Conservation (phyloP, 805 yeast genomes). For the Ogataea methanolica region DNA sequence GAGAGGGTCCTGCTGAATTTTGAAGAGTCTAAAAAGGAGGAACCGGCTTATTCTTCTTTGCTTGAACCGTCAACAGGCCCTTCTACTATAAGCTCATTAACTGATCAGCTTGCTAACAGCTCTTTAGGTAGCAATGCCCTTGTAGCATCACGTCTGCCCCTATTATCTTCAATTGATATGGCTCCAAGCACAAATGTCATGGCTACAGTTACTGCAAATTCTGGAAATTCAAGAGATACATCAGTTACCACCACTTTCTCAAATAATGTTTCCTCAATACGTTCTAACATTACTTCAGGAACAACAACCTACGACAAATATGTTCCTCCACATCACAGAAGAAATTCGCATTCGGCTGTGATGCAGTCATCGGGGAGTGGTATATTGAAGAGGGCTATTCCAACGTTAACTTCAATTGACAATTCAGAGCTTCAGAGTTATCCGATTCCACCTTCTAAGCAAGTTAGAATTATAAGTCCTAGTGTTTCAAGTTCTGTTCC, state of each 20-base stretch:
- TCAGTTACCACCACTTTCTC: conserved; percentile 24
- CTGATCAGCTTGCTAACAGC: conserved; percentile 16
- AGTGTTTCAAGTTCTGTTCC: conserved; percentile 35
- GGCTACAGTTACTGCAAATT: conserved; percentile 1
- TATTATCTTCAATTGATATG: not conserved
- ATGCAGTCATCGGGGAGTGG: conserved; percentile 12
- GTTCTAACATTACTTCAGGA: conserved; percentile 17
- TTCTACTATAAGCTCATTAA: conserved; percentile 10
- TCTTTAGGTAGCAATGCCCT: conserved; percentile 1
- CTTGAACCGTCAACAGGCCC: conserved; percentile 19
- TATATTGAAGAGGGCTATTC: conserved; percentile 12
- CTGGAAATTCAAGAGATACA: conserved; percentile 21
- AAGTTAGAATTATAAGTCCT: conserved; percentile 18
- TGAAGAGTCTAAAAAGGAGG: conserved; percentile 11
- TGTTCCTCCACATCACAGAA: conserved; percentile 53
- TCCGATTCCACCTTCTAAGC: conserved; percentile 10
- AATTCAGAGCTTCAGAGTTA: conserved; percentile 1
- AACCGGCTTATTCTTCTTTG: conserved; percentile 11
- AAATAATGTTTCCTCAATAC: conserved; percentile 21
- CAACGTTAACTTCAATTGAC: no score
- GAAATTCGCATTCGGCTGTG: conserved; percentile 30
- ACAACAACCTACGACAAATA: conserved; percentile 28
- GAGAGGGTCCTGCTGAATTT: conserved; percentile 1
- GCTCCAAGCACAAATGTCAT: not conserved
- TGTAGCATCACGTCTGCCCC: not conserved